These are phyloP conservation scores for Epicoccum nigrum DNA, from an alignment of 2,329 filamentous ascomycete genomes.

Conservation along the genomic window DNA sequence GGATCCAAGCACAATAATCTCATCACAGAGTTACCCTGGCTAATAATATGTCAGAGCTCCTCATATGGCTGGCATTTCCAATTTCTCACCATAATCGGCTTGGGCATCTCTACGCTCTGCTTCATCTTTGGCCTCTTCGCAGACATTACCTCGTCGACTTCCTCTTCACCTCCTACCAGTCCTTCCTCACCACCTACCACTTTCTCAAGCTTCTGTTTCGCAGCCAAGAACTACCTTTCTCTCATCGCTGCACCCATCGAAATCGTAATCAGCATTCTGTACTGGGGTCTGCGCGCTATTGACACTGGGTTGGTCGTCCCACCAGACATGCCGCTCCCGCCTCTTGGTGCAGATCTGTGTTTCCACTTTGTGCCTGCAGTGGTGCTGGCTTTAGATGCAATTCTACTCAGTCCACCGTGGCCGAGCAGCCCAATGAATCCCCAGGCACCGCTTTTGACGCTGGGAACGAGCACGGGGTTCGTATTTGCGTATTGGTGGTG, in stretches of 20 bases:
- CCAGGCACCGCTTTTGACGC: constrained; percentile 60
- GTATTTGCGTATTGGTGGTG: constrained; percentile 77
- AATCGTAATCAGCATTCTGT: constrained; percentile 72
- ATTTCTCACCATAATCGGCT: constrained; percentile 76
- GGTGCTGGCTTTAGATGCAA: constrained; percentile 67
- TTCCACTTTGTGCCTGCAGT: constrained; percentile 64
- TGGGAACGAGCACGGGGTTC: constrained; percentile 63
- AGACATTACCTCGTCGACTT: constrained; percentile 55
- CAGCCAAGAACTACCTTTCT: constrained; percentile 69
- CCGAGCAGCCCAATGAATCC: constrained; percentile 56
- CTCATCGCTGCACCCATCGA: constrained; percentile 72
- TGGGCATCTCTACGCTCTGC: constrained; percentile 65
- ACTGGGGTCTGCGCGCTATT: constrained; percentile 70
- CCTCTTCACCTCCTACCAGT: not conserved
- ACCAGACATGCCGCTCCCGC: constrained; percentile 41
- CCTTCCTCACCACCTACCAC: constrained; percentile 2
- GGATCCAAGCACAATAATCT: too few species aligned
- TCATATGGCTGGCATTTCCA: constrained; percentile 73
- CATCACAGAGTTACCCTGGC: too few species aligned
- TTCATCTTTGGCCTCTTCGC: constrained; percentile 68
- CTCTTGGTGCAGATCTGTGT: constrained; percentile 58
- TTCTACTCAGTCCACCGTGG: constrained; percentile 76
- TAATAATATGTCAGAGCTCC: constrained; percentile 49
- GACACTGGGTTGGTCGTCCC: constrained; percentile 62
- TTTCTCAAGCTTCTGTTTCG: constrained; percentile 63